phyloP scores from a whole-genome alignment of 352 stramenopile species.

The Hyaloperonospora brassicae region DNA sequence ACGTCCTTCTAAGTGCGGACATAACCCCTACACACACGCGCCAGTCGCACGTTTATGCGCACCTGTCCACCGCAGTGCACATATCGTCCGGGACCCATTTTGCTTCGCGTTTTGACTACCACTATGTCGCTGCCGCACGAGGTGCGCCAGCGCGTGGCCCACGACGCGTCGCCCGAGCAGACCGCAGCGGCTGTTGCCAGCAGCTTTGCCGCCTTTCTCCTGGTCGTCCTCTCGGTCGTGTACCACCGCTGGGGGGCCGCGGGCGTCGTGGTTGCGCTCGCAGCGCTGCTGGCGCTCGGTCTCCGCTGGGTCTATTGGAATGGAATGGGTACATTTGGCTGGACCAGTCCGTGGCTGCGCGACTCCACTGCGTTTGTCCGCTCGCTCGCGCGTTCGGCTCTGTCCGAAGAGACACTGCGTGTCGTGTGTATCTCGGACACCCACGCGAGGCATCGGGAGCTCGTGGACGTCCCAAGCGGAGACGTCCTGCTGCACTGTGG shows the following conservation, averaged over 20 bases:
- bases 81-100: too few species aligned
- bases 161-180: conserved; percentile 31
- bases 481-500: conserved; percentile 87
- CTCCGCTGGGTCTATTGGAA: conserved; percentile 61
- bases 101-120: too few species aligned
- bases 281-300: conserved; percentile 13
- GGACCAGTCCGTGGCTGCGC: conserved; percentile 37
- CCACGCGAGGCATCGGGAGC: conserved; percentile 55
- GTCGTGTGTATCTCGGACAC: conserved; percentile 82
- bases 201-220: conserved; percentile 12
- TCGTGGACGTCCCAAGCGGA: conserved; percentile 51
- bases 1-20: too few species aligned
- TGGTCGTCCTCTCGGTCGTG: conserved; percentile 5
- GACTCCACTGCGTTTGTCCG: conserved; percentile 21
- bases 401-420: conserved; percentile 49
- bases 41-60: too few species aligned
- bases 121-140: conserved; percentile 20
- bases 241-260: conserved; percentile 26
- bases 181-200: conserved; percentile 11
- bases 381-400: conserved; percentile 30
- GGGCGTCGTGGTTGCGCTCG: conserved; percentile 9
- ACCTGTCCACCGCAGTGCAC: too few species aligned
- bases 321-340: conserved; percentile 50
- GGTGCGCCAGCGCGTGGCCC: conserved; percentile 34
- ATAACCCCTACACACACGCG: too few species aligned